A percentile compares a stretch with the other conserved stretches of the same genome.
Conservation (phyloP, 768 basidiomycete genomes). For the Termitomyces sp. region DNA sequence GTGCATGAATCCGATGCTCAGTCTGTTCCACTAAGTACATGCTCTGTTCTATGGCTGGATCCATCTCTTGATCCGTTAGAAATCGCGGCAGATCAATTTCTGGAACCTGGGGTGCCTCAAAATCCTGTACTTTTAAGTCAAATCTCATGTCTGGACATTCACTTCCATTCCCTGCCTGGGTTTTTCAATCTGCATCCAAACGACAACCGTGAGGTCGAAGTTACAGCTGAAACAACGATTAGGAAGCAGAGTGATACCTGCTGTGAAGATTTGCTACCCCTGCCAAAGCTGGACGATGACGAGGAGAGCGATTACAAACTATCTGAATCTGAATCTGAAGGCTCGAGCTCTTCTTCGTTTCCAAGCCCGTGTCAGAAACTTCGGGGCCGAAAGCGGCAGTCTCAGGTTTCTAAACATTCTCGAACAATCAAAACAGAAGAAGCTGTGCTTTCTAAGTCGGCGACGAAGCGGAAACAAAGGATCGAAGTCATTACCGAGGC, state of each 20-base stretch:
- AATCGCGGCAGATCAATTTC: slow-evolving; percentile 19
- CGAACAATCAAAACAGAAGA: neutral
- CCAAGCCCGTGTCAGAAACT: slow-evolving; percentile 15
- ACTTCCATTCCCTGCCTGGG: neutral
- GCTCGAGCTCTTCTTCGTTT: slow-evolving; percentile 13
- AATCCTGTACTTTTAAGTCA: neutral
- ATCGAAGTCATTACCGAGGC: neutral
- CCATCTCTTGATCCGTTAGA: slow-evolving; percentile 33
- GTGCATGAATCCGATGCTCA: neutral
- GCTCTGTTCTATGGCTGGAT: slow-evolving; percentile 16
- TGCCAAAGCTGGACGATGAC: neutral
- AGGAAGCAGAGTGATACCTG: neutral
- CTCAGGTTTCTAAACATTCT: neutral
- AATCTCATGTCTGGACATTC: neutral
- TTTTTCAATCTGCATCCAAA: neutral
- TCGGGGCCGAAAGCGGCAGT: slow-evolving; percentile 3
- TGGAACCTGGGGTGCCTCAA: neutral
- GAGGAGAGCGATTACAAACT: slow-evolving; percentile 14
- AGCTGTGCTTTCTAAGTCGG: neutral
- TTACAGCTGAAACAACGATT: neutral
- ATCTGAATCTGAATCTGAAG: slow-evolving; percentile 1
- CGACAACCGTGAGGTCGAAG: neutral
- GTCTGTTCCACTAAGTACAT: neutral
- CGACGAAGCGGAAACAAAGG: neutral
- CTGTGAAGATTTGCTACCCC: slow-evolving; percentile 1